Evolutionary conservation across 768 basidiomycete species (phyloP), one percentile per base, ranked within the genome.

Genomic region (Paxillus ammoniavirescens): DNA sequence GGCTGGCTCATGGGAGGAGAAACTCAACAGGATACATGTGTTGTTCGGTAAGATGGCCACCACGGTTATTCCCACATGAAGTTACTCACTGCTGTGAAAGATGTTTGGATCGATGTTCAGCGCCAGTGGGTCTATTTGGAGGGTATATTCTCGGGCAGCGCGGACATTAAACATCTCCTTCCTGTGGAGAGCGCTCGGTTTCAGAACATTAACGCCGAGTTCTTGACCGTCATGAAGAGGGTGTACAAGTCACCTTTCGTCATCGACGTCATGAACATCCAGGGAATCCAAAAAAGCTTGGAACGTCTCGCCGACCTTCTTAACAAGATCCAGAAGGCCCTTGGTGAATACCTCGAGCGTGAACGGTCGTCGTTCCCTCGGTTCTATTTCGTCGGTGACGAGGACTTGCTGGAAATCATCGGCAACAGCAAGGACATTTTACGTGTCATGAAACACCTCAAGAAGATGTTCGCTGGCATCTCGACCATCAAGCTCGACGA

Each of bases 391-490:
- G 94, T 99, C 49, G 97, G 97, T 63, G 97, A 99, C 72, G 97
- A 99, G 67, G 97, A 99, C 68, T 74, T 99, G 56, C 80, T 99
- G 57, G 97, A 99, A 72, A 99, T 99, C 63, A 98, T 99, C 59
- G 97, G 97, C 58, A 99, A 99, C 76, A 97, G 93, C 81, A 99
- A 98, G 71, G 95, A 98, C 65, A 97, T 98, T 61, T 73, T 93
- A 42, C 89, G 97, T 37, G 91, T 98, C 72, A 93, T 97, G 92
- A 99, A 99, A 63, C 97, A 98, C 74, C 79, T 99, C 55, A 98
- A 98, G 78, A 99, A 99, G 81, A 99, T 99, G 97, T 99, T 99
- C 72, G 97, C 97, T 18, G 97, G 97, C 26, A 88, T 99, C 37
- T 88, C 93, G 1, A 94, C 93, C 0, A 79, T 98, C 60, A 80